A percentile compares a stretch with the other conserved stretches of the same genome.
phyloP scores from a whole-genome alignment of 352 stramenopile species.

The Phytophthora fragariae region DNA sequence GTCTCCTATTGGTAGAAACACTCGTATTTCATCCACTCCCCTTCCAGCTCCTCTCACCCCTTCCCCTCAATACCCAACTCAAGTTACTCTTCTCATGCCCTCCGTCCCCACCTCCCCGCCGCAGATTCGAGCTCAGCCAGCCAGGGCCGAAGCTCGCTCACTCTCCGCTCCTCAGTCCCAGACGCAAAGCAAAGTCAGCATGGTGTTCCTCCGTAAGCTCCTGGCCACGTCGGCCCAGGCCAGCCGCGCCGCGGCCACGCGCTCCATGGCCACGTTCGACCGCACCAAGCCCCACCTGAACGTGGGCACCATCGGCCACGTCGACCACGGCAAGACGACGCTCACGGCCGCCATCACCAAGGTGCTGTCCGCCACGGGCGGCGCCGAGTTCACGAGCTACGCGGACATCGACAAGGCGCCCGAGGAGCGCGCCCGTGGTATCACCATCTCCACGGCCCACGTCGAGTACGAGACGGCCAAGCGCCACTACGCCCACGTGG shows the following conservation, averaged over 20 bases:
- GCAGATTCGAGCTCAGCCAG: conserved; percentile 11
- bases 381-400: conserved; percentile 88
- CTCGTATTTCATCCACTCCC: not conserved
- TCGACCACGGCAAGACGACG: conserved; percentile 97
- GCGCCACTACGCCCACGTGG: conserved; percentile 90
- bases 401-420: conserved; percentile 97
- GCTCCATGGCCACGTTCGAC: conserved; percentile 75
- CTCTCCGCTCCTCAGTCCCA: conserved; percentile 14
- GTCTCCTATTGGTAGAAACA: too few relatives aligned
- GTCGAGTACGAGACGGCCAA: conserved; percentile 42
- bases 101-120: conserved; percentile 24
- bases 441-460: conserved; percentile 44
- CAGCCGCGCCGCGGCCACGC: conserved; percentile 16
- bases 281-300: conserved; percentile 96
- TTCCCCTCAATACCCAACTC: not conserved
- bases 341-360: conserved; percentile 97
- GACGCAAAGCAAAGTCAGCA: conserved; percentile 15
- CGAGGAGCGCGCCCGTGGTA: conserved; percentile 65
- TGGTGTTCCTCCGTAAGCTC: conserved; percentile 44
- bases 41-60: not conserved
- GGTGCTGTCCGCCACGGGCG: conserved; percentile 78
- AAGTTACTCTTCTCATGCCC: not conserved
- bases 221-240: conserved; percentile 29
- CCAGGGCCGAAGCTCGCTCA: conserved; percentile 4
- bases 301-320: conserved; percentile 98